Evolutionary conservation across 352 stramenopile species (phyloP).

Genomic region (Globisporangium carolinianum): DNA sequence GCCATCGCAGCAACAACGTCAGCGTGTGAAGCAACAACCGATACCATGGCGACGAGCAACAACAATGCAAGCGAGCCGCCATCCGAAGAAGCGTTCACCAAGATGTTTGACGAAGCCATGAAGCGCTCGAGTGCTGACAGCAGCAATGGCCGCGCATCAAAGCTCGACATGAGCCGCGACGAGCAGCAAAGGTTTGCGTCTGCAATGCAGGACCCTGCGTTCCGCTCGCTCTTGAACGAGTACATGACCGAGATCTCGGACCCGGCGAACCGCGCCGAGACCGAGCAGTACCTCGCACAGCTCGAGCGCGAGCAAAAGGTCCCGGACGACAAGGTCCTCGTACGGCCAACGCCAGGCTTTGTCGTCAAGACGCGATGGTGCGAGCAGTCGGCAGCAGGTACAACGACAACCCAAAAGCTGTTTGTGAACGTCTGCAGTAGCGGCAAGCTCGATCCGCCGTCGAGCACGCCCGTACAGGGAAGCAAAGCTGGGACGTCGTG

Average conservation of each 20-base stretch:
- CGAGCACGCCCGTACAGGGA: slow-evolving; percentile 31
- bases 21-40: background rate
- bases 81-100: slow-evolving; percentile 34
- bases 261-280: slow-evolving; percentile 82
- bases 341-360: slow-evolving; percentile 83
- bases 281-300: slow-evolving; percentile 86
- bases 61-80: slow-evolving; percentile 1
- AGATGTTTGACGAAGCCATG: slow-evolving; percentile 49
- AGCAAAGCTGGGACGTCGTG: slow-evolving; percentile 55
- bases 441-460: slow-evolving; percentile 77
- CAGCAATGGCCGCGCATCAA: slow-evolving; percentile 8
- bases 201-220: slow-evolving; percentile 88
- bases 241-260: slow-evolving; percentile 94
- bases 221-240: slow-evolving; percentile 89
- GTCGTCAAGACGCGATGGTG: slow-evolving; percentile 87
- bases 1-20: background rate
- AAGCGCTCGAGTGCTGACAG: slow-evolving; percentile 8
- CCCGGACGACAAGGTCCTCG: slow-evolving; percentile 77
- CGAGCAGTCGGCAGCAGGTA: background rate
- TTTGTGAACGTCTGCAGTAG: slow-evolving; percentile 93
- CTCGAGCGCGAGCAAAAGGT: slow-evolving; percentile 87
- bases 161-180: slow-evolving; percentile 28
- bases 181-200: slow-evolving; percentile 85
- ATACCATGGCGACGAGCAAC: no score
- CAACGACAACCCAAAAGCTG: slow-evolving; percentile 43